phyloP scores from a whole-genome alignment of 1,284 basidiomycete species.

The Trametes polyzona region DNA sequence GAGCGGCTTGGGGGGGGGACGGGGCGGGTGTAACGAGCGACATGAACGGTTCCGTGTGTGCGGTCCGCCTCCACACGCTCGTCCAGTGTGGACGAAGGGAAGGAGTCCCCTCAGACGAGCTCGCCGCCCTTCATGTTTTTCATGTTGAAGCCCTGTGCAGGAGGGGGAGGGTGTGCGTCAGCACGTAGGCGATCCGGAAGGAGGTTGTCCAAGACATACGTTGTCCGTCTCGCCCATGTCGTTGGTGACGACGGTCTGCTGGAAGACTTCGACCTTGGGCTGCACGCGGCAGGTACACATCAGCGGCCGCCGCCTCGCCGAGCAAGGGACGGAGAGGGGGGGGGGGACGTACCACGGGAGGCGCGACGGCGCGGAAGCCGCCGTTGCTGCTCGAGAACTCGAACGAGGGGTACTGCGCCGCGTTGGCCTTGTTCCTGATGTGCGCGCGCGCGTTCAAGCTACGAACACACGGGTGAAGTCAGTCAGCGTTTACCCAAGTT shows the following conservation, averaged over 20 bases:
- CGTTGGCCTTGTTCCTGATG: slow-evolving; percentile 11
- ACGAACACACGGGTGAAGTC: background rate
- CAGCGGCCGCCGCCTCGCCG: background rate
- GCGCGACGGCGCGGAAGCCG: slow-evolving; percentile 9
- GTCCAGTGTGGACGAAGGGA: too few species aligned
- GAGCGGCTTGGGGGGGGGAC: too few species aligned
- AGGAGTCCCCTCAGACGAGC: slow-evolving; percentile 5
- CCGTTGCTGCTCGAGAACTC: slow-evolving; percentile 15
- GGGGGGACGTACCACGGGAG: slow-evolving; percentile 6
- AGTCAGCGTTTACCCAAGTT: background rate
- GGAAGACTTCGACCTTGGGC: slow-evolving; percentile 20
- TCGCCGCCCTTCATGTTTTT: slow-evolving; percentile 18
- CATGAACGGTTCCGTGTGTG: too few species aligned
- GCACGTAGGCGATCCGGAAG: background rate
- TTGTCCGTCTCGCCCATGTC: slow-evolving; percentile 16
- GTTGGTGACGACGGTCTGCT: slow-evolving; percentile 19
- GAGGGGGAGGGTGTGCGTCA: background rate
- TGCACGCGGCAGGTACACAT: background rate
- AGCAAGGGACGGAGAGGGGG: background rate
- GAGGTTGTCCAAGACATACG: slow-evolving; percentile 1
- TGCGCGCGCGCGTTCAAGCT: slow-evolving; percentile 18
- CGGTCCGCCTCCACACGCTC: too few species aligned
- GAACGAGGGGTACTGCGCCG: slow-evolving; percentile 19
- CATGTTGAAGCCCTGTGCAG: slow-evolving; percentile 9
- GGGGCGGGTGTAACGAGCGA: slow-evolving; percentile 4